Conservation (phyloP, 2,329 filamentous ascomycete species). For the Lasiodiplodia theobromae region DNA sequence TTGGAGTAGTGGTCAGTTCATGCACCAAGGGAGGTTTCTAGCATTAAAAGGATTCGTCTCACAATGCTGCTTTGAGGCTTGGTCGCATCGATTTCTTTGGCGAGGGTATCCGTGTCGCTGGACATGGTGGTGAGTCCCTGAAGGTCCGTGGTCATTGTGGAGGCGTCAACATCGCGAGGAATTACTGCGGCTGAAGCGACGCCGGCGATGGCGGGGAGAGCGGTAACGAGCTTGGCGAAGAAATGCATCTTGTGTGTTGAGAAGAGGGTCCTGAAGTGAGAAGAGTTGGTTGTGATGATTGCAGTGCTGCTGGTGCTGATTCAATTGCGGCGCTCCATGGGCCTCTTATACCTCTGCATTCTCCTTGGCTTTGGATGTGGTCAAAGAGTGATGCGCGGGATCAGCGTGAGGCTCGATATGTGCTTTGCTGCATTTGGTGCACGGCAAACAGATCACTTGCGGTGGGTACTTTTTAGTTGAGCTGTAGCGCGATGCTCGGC, state of each 20-base stretch:
- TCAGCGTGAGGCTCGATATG: background rate
- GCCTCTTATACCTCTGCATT: background rate
- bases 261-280: background rate
- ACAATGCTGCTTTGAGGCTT: too few species aligned
- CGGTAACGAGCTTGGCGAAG: background rate
- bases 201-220: background rate
- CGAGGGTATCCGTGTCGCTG: too few species aligned
- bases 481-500: background rate
- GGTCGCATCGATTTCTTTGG: too few species aligned
- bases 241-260: background rate
- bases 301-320: background rate
- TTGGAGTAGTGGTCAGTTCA: too few species aligned
- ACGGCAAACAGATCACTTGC: background rate
- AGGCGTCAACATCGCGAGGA: background rate
- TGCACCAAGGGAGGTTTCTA: too few species aligned
- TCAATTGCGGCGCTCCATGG: background rate
- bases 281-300: background rate
- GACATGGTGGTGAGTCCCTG: too few species aligned
- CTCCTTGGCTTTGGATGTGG: background rate
- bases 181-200: background rate
- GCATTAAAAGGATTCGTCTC: too few species aligned
- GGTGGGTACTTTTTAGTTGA: background rate
- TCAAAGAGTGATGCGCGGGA: background rate
- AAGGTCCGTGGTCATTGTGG: background rate
- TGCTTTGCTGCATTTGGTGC: background rate